Percentiles rank a stretch among this genome's conserved stretches.
Conservation (phyloP, 1,139 yeast species). For the Meyerozyma sp. region DNA sequence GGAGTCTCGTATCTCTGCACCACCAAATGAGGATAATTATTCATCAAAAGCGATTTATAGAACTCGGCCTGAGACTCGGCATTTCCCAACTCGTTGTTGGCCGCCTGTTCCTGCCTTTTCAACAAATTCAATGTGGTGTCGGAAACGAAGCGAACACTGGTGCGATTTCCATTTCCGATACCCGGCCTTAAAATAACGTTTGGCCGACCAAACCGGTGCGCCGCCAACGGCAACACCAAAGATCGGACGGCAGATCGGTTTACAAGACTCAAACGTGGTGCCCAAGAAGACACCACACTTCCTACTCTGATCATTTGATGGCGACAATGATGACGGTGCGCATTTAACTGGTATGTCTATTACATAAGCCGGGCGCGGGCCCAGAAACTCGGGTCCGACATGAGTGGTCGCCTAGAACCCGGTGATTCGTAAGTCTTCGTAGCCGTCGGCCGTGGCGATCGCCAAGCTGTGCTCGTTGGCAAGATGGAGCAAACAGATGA, state of each 20-base stretch:
- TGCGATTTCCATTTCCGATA: background rate
- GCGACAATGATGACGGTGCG: background rate
- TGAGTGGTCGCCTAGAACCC: slow-evolving; percentile 31
- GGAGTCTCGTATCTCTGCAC: slow-evolving; percentile 89
- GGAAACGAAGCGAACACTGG: slow-evolving; percentile 10
- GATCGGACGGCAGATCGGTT: background rate
- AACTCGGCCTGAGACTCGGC: slow-evolving; percentile 76
- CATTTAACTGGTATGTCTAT: background rate
- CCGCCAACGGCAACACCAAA: background rate
- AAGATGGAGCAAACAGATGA: slow-evolving; percentile 76
- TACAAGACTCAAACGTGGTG: background rate
- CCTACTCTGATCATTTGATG: background rate
- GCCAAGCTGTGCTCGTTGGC: slow-evolving; percentile 84
- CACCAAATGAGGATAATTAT: slow-evolving; percentile 89
- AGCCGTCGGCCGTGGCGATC: slow-evolving; percentile 50
- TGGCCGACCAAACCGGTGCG: background rate
- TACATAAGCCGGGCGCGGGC: slow-evolving; percentile 8
- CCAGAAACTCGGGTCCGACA: slow-evolving; percentile 30
- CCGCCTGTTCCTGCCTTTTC: slow-evolving; percentile 73
- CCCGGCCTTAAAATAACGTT: background rate
- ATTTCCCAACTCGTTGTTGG: slow-evolving; percentile 67
- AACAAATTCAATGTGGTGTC: slow-evolving; percentile 32
- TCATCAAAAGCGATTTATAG: slow-evolving; percentile 62
- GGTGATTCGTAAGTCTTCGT: slow-evolving; percentile 54
- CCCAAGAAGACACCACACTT: background rate